Evolutionary conservation across 345 rosid genomes (phyloP), one percentile per base, ranked within the genome.

Genomic region (Hibiscus syriacus): DNA sequence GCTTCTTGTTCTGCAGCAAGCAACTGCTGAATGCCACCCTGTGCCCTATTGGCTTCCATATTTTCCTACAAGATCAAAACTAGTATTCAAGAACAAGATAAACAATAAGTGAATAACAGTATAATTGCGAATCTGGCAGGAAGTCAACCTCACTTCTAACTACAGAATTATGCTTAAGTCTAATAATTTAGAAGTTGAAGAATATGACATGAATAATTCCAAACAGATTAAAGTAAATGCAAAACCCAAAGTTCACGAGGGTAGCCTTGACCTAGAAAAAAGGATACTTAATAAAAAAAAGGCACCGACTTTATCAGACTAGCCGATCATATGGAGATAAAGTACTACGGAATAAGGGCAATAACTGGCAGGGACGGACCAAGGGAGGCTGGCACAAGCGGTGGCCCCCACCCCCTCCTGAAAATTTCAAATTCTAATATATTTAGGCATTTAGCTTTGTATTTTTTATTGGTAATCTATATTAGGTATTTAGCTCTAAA

Each of bases 1-100:
- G 92, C 86, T 70, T 82, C 87, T 74, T 86, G 91, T 55, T 92
- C 96, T 32, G 96, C 95, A 78, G 98, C 85, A 69, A 92, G 92
- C 83, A 92, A 73, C 68, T 84, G 94, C 74, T 90, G 96, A 76
- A 92, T 92, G 68, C 96, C 96, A 67, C 88, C 84, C 66, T 86
- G 92, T 72, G 91, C 83, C 73, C 95, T 83, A 76, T 20, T 76
- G 20, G 83, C 52, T n/a, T 83, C 92, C 96, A 92, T 92, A 10
- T 12, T 80, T 74, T 74, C 80, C 68, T 69, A 43, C 66, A 61
- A 52, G 17, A 34, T 26, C 66, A 69, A 49, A 73, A 32, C 17
- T 8, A 76, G 54, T 55, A 17, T 54, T 45, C 13, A 39, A 53
- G 7, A 68, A 68, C 64, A 68, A 19, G 5, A 61, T 8, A 22